Conservation (phyloP, 106 monocot genomes). For the Triglochin maritima region DNA sequence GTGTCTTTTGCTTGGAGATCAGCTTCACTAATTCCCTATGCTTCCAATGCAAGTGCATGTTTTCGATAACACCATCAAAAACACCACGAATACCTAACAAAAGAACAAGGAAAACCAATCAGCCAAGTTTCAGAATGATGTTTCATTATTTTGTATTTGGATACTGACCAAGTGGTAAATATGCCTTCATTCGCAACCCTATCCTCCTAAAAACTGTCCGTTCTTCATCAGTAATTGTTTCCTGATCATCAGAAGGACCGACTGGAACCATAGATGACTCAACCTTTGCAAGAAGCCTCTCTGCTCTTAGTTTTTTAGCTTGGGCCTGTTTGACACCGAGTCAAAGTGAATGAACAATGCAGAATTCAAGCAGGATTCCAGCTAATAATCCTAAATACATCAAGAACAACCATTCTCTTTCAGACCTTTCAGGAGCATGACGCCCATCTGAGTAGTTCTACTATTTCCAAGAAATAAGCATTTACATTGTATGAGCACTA, state of each 20-base stretch:
- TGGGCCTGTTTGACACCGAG: slow-evolving; percentile 34
- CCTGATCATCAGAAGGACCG: slow-evolving; percentile 79
- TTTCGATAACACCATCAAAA: slow-evolving; percentile 99
- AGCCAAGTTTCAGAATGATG: background rate
- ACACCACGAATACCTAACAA: slow-evolving; percentile 86
- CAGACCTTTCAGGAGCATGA: no score
- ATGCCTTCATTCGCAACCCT: slow-evolving; percentile 88
- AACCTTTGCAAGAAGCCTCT: slow-evolving; percentile 74
- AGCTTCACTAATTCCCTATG: slow-evolving; percentile 94
- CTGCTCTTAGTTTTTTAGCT: slow-evolving; percentile 73
- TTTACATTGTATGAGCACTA: no score
- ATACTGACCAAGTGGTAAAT: slow-evolving; percentile 72
- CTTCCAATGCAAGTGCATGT: slow-evolving; percentile 99
- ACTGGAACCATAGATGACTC: slow-evolving; percentile 89
- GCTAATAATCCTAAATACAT: no score
- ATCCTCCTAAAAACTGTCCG: slow-evolving; percentile 89
- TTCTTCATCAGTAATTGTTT: slow-evolving; percentile 98
- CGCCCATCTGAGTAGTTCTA: no score
- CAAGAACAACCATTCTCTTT: no score
- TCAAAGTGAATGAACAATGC: background rate
- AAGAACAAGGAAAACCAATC: slow-evolving; percentile 6
- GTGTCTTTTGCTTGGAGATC: slow-evolving; percentile 93
- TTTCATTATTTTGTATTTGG: background rate
- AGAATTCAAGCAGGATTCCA: background rate
- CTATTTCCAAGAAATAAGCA: no score